Percentiles rank a stretch among this genome's conserved stretches.
These are phyloP conservation scores for Daldinia grandis DNA, from an alignment of 495 filamentous ascomycete species.

Conservation along the genomic window DNA sequence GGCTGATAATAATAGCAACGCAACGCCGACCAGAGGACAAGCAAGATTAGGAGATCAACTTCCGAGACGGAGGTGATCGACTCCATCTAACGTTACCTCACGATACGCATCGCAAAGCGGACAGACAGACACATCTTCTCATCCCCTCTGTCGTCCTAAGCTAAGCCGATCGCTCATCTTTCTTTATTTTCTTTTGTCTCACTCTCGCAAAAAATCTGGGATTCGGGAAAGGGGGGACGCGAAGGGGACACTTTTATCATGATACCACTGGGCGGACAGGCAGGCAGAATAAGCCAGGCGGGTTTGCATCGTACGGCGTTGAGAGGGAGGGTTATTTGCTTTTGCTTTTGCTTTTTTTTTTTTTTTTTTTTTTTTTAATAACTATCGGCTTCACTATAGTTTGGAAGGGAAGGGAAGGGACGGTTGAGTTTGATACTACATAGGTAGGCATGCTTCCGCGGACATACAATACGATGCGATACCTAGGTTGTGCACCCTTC, in stretches of 20 bases:
- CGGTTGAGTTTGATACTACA: not conserved
- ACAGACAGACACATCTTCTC: not conserved
- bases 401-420: not conserved
- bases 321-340: not conserved
- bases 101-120: not conserved
- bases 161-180: not conserved
- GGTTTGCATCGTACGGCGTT: constrained; percentile 4
- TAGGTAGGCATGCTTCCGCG: not conserved
- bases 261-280: constrained; percentile 13
- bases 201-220: not conserved
- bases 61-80: not conserved
- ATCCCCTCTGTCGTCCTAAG: not conserved
- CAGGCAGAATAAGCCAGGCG: not conserved
- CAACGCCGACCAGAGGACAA: not conserved
- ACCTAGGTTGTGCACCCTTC: not conserved
- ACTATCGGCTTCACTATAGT: not conserved
- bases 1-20: constrained; percentile 21
- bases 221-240: too few relatives aligned
- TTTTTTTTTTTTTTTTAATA: too few relatives aligned
- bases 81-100: not conserved
- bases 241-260: not conserved
- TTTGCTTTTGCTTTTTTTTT: not conserved
- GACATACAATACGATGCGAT: not conserved
- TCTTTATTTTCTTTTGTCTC: not conserved
- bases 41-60: not conserved